Conservation (phyloP, 2,329 filamentous ascomycete genomes). For the Golovinomyces cichoracearum region DNA sequence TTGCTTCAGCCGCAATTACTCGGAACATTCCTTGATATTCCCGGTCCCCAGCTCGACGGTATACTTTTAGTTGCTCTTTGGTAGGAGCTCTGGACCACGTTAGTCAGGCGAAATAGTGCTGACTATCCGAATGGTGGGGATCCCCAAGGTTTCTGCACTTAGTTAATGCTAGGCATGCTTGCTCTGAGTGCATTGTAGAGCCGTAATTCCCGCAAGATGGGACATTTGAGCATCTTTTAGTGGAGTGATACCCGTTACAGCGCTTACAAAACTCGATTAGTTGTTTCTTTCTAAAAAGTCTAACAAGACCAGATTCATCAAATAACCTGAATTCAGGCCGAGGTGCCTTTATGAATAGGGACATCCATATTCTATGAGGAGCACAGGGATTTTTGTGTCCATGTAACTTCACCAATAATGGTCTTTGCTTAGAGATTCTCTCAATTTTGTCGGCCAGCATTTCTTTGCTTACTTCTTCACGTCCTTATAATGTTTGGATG, state of each 20-base stretch:
- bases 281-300: not conserved
- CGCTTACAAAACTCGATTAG: too few relatives aligned
- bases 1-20: too few relatives aligned
- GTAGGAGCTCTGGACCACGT: not conserved
- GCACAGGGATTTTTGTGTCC: not conserved
- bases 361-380: not conserved
- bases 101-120: not conserved
- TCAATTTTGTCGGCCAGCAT: not conserved
- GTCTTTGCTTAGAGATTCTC: not conserved
- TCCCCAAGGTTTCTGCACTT: not conserved
- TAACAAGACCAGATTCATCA: not conserved
- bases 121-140: not conserved
- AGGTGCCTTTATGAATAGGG: not conserved
- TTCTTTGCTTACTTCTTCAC: not conserved
- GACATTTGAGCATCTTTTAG: not conserved
- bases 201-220: not conserved
- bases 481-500: not conserved
- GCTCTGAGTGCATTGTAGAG: not conserved
- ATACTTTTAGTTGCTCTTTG: too few relatives aligned
- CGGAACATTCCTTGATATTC: too few relatives aligned
- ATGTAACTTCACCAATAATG: not conserved
- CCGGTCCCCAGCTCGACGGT: too few relatives aligned
- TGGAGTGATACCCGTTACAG: not conserved
- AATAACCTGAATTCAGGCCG: not conserved
- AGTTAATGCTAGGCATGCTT: not conserved